These are phyloP conservation scores for Arctium minus DNA, from an alignment of 129 eudicot species.

Conservation along the genomic window DNA sequence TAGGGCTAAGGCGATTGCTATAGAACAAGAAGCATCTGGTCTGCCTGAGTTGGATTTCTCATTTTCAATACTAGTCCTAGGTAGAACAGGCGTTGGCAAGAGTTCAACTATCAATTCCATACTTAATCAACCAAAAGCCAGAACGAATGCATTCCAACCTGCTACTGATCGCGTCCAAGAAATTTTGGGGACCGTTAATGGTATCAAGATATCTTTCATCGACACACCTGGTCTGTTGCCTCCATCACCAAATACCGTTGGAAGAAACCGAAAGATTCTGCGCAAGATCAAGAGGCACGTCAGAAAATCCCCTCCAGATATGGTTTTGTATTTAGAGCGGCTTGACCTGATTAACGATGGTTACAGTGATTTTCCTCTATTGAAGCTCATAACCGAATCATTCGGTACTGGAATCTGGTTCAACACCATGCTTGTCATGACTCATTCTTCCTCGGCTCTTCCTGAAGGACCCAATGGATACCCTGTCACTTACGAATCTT, in stretches of 20 bases:
- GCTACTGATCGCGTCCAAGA: conserved; percentile 70
- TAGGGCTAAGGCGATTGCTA: conserved; percentile 66
- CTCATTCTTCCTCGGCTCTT: conserved; percentile 76
- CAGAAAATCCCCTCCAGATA: conserved; percentile 72
- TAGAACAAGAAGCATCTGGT: conserved; percentile 61
- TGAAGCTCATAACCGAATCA: conserved; percentile 76
- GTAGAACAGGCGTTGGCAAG: conserved; percentile 91
- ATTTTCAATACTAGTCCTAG: conserved; percentile 69
- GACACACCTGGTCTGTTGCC: conserved; percentile 96
- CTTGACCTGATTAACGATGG: conserved; percentile 54
- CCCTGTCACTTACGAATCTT: conserved; percentile 73
- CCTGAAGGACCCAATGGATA: conserved; percentile 84
- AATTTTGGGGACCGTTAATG: conserved; percentile 57
- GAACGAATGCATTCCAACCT: conserved; percentile 77
- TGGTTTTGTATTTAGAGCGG: conserved; percentile 84
- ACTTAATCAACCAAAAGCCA: conserved; percentile 65
- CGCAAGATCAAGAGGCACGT: conserved; percentile 49
- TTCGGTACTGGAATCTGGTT: conserved; percentile 92
- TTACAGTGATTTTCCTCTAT: conserved; percentile 70
- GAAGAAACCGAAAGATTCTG: conserved; percentile 70
- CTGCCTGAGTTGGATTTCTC: conserved; percentile 66
- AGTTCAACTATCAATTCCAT: conserved; percentile 95
- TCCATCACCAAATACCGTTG: conserved; percentile 39
- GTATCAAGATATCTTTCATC: conserved; percentile 65
- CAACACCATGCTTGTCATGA: conserved; percentile 92